Conservation (phyloP, 2,329 filamentous ascomycete species). For the Periconia digitata region DNA sequence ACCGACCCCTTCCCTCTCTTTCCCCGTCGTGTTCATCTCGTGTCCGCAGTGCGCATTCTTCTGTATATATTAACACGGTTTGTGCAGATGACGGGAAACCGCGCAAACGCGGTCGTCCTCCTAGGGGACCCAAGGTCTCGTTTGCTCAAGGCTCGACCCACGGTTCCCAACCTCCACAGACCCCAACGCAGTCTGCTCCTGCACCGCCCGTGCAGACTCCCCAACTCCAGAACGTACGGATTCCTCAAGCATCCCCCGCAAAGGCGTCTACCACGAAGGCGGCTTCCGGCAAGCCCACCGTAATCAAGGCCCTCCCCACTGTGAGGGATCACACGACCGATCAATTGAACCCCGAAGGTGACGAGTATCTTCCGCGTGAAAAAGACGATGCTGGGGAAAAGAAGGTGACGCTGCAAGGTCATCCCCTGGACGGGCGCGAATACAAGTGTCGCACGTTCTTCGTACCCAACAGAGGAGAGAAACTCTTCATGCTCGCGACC, state of each 20-base stretch:
- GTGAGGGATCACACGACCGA: conserved; percentile 97
- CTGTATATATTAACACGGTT: conserved; percentile 13
- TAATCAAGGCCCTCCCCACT: conserved; percentile 91
- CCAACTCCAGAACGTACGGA: conserved; percentile 53
- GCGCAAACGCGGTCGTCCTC: conserved; percentile 56
- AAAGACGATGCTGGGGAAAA: conserved; percentile 91
- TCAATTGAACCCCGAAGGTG: conserved; percentile 82
- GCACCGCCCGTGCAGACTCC: conserved; percentile 55
- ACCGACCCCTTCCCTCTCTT: conserved; percentile 1
- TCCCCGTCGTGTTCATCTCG: conserved; percentile 5
- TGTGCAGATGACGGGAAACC: conserved; percentile 37
- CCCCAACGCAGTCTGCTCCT: conserved; percentile 55
- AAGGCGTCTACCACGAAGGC: conserved; percentile 72
- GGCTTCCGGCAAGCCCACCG: conserved; percentile 73
- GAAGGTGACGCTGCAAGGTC: conserved; percentile 84
- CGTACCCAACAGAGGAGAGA: conserved; percentile 86
- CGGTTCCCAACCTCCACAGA: conserved; percentile 52
- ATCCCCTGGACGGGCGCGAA: conserved; percentile 77
- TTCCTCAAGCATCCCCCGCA: conserved; percentile 55
- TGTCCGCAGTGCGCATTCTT: conserved; percentile 1
- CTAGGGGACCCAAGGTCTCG: conserved; percentile 57
- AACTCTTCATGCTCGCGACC: conserved; percentile 97
- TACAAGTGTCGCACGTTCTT: conserved; percentile 94
- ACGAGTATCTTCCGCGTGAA: conserved; percentile 94
- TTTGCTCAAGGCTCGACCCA: conserved; percentile 57